These are phyloP conservation scores for Ballota nigra DNA, from an alignment of 257 asterid species.

Conservation along the genomic window DNA sequence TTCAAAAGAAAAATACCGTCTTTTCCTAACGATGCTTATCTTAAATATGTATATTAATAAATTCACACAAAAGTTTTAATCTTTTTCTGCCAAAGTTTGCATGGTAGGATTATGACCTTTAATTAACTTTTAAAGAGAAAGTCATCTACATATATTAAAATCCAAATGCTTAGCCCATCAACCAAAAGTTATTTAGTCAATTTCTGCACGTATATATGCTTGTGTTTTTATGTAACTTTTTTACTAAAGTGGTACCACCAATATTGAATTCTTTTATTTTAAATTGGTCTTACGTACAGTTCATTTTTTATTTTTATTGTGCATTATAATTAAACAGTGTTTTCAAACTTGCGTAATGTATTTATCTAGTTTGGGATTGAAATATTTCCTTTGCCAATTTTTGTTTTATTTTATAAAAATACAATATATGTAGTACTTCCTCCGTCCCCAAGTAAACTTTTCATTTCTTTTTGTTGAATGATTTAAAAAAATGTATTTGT, in stretches of 20 bases:
- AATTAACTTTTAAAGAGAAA: slow-evolving; percentile 16
- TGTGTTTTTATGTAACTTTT: background rate
- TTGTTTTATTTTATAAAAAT: too few relatives aligned
- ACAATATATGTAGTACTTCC: too few relatives aligned
- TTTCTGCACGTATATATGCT: slow-evolving; percentile 1
- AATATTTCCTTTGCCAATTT: background rate
- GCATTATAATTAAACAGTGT: background rate
- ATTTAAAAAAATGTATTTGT: too few relatives aligned
- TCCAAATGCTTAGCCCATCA: background rate
- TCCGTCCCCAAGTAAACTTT: too few relatives aligned
- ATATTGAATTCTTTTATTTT: background rate
- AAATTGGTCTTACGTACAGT: background rate
- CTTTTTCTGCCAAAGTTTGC: slow-evolving; percentile 6
- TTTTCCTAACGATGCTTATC: background rate
- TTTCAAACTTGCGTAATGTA: background rate
- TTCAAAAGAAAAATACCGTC: background rate
- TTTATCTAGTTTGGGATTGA: background rate
- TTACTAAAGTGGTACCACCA: slow-evolving; percentile 2
- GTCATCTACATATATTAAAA: slow-evolving; percentile 1
- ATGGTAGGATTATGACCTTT: slow-evolving; percentile 12
- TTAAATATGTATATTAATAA: background rate
- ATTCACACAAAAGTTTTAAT: background rate
- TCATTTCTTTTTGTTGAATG: too few relatives aligned
- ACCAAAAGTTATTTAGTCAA: slow-evolving; percentile 13
- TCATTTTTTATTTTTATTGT: background rate